A percentile compares a stretch with the other conserved stretches of the same genome.
Evolutionary conservation across 805 yeast species (phyloP).

Genomic region (Candida golubevii): DNA sequence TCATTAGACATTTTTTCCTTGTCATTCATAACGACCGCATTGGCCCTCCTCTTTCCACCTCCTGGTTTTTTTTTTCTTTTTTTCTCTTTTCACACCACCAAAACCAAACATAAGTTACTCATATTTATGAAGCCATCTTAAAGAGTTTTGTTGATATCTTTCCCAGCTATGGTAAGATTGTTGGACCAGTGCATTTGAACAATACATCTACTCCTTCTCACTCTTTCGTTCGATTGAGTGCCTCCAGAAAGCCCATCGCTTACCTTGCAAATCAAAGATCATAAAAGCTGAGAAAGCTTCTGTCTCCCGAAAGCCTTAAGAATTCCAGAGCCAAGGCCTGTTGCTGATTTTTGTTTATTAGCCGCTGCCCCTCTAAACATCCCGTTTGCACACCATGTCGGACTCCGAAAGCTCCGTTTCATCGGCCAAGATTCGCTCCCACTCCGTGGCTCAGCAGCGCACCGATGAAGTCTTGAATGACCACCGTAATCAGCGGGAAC

Average conservation of each 20-base stretch:
- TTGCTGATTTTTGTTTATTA: too few species aligned
- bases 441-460: conserved; percentile 13
- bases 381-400: conserved; percentile 26
- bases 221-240: conserved; percentile 2
- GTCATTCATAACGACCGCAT: too few species aligned
- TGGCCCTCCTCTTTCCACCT: too few species aligned
- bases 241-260: neutral
- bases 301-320: neutral
- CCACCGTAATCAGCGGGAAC: conserved; percentile 35
- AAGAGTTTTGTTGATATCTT: conserved; percentile 1
- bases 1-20: too few species aligned
- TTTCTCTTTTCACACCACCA: neutral
- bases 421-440: conserved; percentile 19
- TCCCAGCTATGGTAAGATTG: conserved; percentile 10
- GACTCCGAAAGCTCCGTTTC: conserved; percentile 36
- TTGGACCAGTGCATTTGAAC: conserved; percentile 6
- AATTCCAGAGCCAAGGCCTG: too few species aligned
- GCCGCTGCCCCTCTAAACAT: too few species aligned
- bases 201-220: neutral
- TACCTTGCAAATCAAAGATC: too few species aligned
- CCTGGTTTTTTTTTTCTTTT: neutral
- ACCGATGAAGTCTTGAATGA: conserved; percentile 37
- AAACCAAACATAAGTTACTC: neutral
- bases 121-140: conserved; percentile 4
- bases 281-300: too few species aligned